phyloP scores from a whole-genome alignment of 371 early-diverging fungal species.

The Actinomucor elegans region DNA sequence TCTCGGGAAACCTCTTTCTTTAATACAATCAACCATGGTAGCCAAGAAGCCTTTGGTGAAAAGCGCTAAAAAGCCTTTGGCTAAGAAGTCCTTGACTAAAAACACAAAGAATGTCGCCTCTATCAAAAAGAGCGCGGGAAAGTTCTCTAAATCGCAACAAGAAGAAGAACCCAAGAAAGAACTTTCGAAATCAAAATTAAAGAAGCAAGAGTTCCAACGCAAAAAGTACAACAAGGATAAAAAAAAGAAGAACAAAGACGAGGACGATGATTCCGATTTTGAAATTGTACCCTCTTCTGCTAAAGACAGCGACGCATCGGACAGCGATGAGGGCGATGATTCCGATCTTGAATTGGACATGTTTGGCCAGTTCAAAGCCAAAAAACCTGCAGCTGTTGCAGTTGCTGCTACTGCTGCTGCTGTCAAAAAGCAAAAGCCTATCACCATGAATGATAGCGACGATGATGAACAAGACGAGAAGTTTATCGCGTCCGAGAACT shows the following conservation, averaged over 20 bases:
- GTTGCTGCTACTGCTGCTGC: conserved; percentile 14
- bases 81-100: not conserved
- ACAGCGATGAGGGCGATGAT: conserved; percentile 17
- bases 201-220: conserved; percentile 35
- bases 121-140: conserved; percentile 3
- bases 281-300: conserved; percentile 24
- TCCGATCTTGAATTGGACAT: conserved; percentile 42
- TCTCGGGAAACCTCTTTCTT: no score
- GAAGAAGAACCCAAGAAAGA: conserved; percentile 12
- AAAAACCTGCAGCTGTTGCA: conserved; percentile 18
- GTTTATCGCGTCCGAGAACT: conserved; percentile 51
- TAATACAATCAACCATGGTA: not conserved
- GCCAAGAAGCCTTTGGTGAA: conserved; percentile 12
- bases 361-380: conserved; percentile 31
- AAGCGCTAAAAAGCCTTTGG: conserved; percentile 8
- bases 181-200: conserved; percentile 29
- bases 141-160: not conserved
- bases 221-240: conserved; percentile 39
- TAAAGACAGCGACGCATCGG: not conserved
- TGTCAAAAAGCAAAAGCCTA: conserved; percentile 15
- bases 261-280: conserved; percentile 34
- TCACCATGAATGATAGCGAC: conserved; percentile 29
- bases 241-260: conserved; percentile 14
- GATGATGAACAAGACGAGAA: conserved; percentile 45
- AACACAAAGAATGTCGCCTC: no score